Percentiles rank a stretch among this genome's conserved stretches.
Conservation (phyloP, 2,329 filamentous ascomycete genomes). For the Metarhizium brunneum region DNA sequence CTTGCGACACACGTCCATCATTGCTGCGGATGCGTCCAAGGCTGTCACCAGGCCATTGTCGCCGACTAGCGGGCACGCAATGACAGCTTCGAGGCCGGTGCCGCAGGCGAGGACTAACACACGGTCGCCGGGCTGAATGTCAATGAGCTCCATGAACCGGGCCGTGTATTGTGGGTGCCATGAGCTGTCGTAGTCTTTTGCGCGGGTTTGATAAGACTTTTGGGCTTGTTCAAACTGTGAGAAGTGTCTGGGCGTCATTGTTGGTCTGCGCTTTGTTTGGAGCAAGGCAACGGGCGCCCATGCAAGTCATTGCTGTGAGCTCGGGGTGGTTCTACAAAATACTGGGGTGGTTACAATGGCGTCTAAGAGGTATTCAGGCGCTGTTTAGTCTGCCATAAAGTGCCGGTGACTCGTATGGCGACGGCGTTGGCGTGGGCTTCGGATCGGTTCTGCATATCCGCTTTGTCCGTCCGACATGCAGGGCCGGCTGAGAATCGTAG, state of each 20-base stretch:
- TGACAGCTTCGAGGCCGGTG: conserved; percentile 22
- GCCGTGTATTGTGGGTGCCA: conserved; percentile 23
- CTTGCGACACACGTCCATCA: conserved; percentile 15
- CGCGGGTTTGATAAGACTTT: conserved; percentile 23
- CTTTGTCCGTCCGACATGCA: neutral
- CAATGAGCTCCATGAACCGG: conserved; percentile 18
- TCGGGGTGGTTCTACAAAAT: neutral
- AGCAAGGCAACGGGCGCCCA: neutral
- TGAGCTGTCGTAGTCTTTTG: conserved; percentile 21
- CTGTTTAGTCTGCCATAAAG: neutral
- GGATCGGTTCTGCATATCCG: neutral
- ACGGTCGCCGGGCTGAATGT: conserved; percentile 13
- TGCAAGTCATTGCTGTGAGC: neutral
- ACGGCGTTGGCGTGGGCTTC: neutral
- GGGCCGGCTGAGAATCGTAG: neutral
- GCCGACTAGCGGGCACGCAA: conserved; percentile 18
- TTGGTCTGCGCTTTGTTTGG: neutral
- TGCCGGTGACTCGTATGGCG: neutral
- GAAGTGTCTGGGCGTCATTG: neutral
- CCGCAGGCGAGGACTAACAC: conserved; percentile 25
- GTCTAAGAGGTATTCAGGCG: neutral
- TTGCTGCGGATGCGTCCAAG: conserved; percentile 21
- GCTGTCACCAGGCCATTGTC: conserved; percentile 18
- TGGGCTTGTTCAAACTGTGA: conserved; percentile 8
- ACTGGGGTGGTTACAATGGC: too few relatives aligned